Base-by-base conservation (phyloP, 306 rosid species). In the Potentilla sterilis region DNA sequence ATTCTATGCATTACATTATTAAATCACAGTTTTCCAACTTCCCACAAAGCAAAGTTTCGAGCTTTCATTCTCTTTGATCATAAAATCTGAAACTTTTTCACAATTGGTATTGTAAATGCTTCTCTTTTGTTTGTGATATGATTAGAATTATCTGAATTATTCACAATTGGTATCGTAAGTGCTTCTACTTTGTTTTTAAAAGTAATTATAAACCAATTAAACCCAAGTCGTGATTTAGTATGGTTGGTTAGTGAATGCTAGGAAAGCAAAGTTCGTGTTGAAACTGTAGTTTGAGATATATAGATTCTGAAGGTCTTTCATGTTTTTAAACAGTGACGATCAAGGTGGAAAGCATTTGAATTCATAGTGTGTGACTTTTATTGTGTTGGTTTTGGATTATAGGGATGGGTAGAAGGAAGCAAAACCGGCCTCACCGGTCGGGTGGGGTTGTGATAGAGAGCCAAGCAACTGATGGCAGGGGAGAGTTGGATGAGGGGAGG, bases 321-420 rank as follows among this genome's bases (percentile, higher is more conserved):
- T 52, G 13, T 66, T 65, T 34, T 54, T 52, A 1, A 16, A 54
- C n/a, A 11, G 21, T 21, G 3, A 7, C 64, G 44, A 18, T 22
- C 16, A 46, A 19, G 14, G 34, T 48, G 52, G 21, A 35, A 38
- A 40, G 32, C 8, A 15, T 38, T 68, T 81, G 72, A 6, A 15
- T 64, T 44, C 51, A 8, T n/a, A 43, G 47, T 58, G 18, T 65
- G 19, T 2, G 4, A 49, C 18, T 32, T 62, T 22, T 15, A 48
- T 38, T 19, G 4, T 63, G 70, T 79, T 74, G 38, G 65, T 48
- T 73, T 57, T 57, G 35, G 63, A 8, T 37, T 73, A 72, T 69
- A 81, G 89, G 78, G 79, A 81, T 95, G 97, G 98, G 97, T 58
- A 89, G 98, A 77, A 85, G 86, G 81, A 88, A 86, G 80, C 93